Percentiles rank a stretch among this genome's conserved stretches.
These are phyloP conservation scores for Diaporthe batatas DNA, from an alignment of 2,329 filamentous ascomycete genomes.

Conservation along the genomic window DNA sequence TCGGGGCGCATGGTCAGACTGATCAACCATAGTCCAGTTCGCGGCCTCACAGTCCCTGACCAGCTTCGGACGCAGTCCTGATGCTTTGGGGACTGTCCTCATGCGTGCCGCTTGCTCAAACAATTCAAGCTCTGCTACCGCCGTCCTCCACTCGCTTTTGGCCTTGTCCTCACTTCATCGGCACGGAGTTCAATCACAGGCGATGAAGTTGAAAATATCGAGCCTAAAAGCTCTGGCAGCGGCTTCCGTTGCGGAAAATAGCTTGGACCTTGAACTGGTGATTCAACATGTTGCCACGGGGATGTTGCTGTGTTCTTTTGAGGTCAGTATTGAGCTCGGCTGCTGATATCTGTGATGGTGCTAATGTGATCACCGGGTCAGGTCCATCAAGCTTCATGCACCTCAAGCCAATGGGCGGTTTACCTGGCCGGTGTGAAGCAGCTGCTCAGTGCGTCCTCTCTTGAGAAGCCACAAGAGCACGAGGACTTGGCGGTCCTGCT, in stretches of 20 bases:
- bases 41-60: constrained; percentile 45
- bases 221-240: not conserved
- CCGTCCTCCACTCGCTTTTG: constrained; percentile 4
- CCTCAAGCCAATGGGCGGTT: not conserved
- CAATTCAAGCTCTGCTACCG: constrained; percentile 1
- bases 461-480: not conserved
- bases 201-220: constrained; percentile 9
- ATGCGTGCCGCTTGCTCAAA: constrained; percentile 43
- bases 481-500: constrained; percentile 14
- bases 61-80: constrained; percentile 44
- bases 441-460: not conserved
- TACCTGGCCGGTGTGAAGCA: not conserved
- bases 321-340: not conserved
- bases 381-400: constrained; percentile 16
- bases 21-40: constrained; percentile 11
- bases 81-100: constrained; percentile 43
- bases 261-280: not conserved
- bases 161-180: constrained; percentile 7
- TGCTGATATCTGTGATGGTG: not conserved
- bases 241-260: not conserved
- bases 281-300: constrained; percentile 8
- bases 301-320: constrained; percentile 10
- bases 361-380: not conserved
- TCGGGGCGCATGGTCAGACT: not conserved
- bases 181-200: constrained; percentile 13